Percentiles rank a stretch among this genome's conserved stretches.
Evolutionary conservation across 805 yeast genomes (phyloP).

Genomic region (Zygoascus biomembranicola): DNA sequence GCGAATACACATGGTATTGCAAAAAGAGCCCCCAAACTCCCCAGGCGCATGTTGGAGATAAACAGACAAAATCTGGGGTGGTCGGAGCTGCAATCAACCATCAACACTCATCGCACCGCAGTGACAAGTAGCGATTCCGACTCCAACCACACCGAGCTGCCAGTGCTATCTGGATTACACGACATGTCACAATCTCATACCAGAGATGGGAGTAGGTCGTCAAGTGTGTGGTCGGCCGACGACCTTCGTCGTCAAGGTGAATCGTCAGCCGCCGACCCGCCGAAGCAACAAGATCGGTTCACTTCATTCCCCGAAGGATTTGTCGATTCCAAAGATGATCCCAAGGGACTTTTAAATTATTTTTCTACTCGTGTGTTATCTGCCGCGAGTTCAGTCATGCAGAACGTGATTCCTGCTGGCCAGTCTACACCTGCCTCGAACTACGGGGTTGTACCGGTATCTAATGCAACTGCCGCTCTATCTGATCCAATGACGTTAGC

Average conservation of each 20-base stretch:
- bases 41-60: not conserved
- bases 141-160: not conserved
- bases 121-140: no score
- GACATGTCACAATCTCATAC: not conserved
- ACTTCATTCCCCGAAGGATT: slow-evolving; percentile 20
- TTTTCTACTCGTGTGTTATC: slow-evolving; percentile 18
- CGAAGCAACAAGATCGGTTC: not conserved
- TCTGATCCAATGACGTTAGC: not conserved
- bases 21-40: not conserved
- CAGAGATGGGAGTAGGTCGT: not conserved
- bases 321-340: slow-evolving; percentile 13
- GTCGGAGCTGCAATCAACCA: not conserved
- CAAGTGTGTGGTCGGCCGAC: not conserved
- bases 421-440: not conserved
- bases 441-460: not conserved
- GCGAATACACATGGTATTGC: not conserved
- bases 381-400: slow-evolving; percentile 20
- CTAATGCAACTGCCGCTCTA: not conserved
- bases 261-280: not conserved
- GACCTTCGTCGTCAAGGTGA: not conserved
- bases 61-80: not conserved
- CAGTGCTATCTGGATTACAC: not conserved
- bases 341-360: slow-evolving; percentile 11
- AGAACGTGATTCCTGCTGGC: slow-evolving; percentile 12
- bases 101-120: no score